Percentiles rank a stretch among this genome's conserved stretches.
Evolutionary conservation across 169 alveolate species (phyloP).

Genomic region (Plasmodium ovale): DNA sequence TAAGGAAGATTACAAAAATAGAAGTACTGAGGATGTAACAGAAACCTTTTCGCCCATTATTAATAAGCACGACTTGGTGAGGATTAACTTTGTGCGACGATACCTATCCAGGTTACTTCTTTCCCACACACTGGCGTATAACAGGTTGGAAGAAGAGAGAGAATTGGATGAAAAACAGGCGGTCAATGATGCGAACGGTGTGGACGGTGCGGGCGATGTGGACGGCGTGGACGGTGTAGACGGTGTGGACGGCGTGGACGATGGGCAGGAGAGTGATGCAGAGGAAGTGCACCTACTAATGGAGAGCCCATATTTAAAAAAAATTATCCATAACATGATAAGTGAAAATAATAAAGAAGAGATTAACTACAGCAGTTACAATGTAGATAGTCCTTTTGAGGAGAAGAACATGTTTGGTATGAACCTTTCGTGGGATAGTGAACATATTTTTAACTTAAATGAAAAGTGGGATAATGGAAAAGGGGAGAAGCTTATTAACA

Average conservation of each 20-base stretch:
- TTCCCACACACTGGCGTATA: constrained; percentile 13
- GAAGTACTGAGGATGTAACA: too few species aligned
- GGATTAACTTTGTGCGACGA: constrained; percentile 26
- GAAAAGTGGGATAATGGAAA: constrained; percentile 27
- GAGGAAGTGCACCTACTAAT: constrained; percentile 24
- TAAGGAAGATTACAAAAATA: constrained; percentile 4
- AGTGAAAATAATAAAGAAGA: constrained; percentile 31
- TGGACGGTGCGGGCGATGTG: background rate
- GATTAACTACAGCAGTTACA: constrained; percentile 20
- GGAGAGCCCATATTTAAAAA: constrained; percentile 27
- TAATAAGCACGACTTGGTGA: constrained; percentile 18
- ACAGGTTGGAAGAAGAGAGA: constrained; percentile 4
- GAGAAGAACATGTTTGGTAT: background rate
- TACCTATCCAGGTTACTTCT: background rate
- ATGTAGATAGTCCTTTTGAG: background rate
- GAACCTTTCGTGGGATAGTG: constrained; percentile 2
- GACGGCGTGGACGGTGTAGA: constrained; percentile 27
- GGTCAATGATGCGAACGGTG: background rate
- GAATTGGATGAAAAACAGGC: background rate
- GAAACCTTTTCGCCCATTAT: too few species aligned
- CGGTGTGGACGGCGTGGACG: too few species aligned
- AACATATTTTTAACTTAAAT: constrained; percentile 13
- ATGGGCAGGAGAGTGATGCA: constrained; percentile 50
- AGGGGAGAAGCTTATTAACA: constrained; percentile 19
- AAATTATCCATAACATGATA: constrained; percentile 21